Evolutionary conservation across 2,329 filamentous ascomycete species (phyloP), one percentile per base, ranked within the genome.

Genomic region (Colletotrichum magnum): DNA sequence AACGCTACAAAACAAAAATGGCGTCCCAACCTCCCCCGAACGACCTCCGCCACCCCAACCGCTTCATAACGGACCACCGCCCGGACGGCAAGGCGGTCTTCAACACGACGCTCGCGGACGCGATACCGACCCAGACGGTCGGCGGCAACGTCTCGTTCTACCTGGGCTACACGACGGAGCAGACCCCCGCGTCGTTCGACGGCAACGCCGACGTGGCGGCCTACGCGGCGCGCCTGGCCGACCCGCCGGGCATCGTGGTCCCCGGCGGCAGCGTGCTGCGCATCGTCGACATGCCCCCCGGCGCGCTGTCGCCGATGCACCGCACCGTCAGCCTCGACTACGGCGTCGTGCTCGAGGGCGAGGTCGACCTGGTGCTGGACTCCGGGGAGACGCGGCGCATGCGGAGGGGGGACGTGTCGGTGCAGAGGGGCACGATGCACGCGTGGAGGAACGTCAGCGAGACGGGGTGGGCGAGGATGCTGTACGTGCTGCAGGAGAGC

Each of bases 391-490:
- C 75, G 57, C 79, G 80, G 52, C 65, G 79, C 26, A 78, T 89
- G 81, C 77, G 79, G 54, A 78, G 81, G 12, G 87, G 87, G 3
- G 87, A 89, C 73, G 77, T 88, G n/a, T 83, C 83, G 10, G 83
- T 89, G 21, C 87, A 89, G 76, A 79, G 88, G 48, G 86, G 82
- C 1, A 88, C 87, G 3, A 86, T 84, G 78, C 87, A 89, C 75
- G 82, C 82, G 28, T 88, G 86, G 87, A 75, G 79, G 57, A 88
- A 89, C 67, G 64, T 71, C 4, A 68, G 81, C 62, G 71, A 78
- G 47, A 84, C 78, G 0, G 80, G 82, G 18, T 86, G 84, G 85
- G 79, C 81, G 2, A 76, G 85, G 18, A 83, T 86, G 79, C 61
- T 77, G 73, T 77, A 84, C 76, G 77, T 82, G 1, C 68, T 83